phyloP scores from a whole-genome alignment of 2,329 filamentous ascomycete genomes.

The Xylaria sp. region DNA sequence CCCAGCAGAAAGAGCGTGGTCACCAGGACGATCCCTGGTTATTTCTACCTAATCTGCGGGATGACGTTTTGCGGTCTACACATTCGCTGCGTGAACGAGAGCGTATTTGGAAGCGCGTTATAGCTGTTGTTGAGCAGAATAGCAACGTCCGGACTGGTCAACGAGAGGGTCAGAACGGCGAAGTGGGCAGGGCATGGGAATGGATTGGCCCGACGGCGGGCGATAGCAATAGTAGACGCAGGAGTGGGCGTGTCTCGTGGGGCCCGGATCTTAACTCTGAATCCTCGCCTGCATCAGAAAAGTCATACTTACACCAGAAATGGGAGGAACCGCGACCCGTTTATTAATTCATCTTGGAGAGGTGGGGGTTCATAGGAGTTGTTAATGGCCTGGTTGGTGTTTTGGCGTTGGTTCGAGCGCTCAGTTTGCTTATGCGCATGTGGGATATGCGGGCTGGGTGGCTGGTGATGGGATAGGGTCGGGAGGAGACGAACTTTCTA shows the following conservation, averaged over 20 bases:
- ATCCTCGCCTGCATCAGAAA: conserved; percentile 42
- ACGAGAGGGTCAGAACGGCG: conserved; percentile 73
- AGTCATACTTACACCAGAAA: conserved; percentile 50
- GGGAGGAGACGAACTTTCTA: not conserved
- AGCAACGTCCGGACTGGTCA: conserved; percentile 85
- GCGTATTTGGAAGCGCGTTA: conserved; percentile 85
- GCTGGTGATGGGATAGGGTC: not conserved
- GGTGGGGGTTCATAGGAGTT: not conserved
- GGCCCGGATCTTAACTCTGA: conserved; percentile 55
- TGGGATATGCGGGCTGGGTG: not conserved
- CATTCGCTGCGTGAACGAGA: conserved; percentile 81
- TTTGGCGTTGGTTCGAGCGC: conserved; percentile 24
- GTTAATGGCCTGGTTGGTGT: conserved; percentile 24
- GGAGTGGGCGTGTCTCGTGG: conserved; percentile 64
- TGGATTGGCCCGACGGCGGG: conserved; percentile 70
- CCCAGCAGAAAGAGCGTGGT: conserved; percentile 85
- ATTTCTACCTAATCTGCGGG: conserved; percentile 87
- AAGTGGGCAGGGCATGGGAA: conserved; percentile 75
- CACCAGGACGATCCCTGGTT: conserved; percentile 77
- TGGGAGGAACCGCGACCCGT: conserved; percentile 55
- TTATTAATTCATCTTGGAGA: conserved; percentile 41
- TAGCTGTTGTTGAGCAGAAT: conserved; percentile 89
- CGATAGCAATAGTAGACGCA: conserved; percentile 58
- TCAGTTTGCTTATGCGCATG: conserved; percentile 5
- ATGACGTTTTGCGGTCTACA: conserved; percentile 87